Base-by-base conservation (phyloP, 805 yeast genomes). In the Candida sanyiensis region DNA sequence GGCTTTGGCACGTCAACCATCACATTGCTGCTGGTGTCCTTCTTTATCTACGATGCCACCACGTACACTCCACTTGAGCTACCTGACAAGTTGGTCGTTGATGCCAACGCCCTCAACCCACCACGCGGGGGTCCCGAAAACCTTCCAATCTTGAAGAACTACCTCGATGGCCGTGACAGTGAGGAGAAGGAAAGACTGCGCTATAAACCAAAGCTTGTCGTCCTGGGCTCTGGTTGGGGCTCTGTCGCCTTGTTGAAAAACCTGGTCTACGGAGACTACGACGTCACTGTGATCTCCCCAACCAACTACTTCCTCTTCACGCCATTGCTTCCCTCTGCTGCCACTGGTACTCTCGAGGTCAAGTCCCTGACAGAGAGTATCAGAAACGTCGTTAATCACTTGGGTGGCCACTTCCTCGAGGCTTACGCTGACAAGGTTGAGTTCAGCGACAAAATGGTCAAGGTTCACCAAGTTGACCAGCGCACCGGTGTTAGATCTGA, bases 181-280 rank as follows among this genome's bases (percentile, higher is more conserved):
- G 67, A 62, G 16, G 67, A 58, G n/a, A 72, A 70, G 47, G 70
- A 68, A 40, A 48, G 58, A n/a, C 43, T 63, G 8, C 63, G 67
- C 42, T 69, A 62, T 44, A 75, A 69, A 54, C 82, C 81, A 25
- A 69, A 70, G 43, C 59, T 80, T 37, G 83, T 80, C 4, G 65
- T 80, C 24, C 62, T 80, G 25, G 86, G 86, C 13, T 70, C 80
- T 27, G 86, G 86, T 33, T 80, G 86, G 86, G 86, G 83, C 3
- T 70, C 83, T 7, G 83, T 75, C 21, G 76, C 79, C 11, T 50
- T 78, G 8, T 62, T 80, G 47, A 75, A 73, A 51, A 61, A 63
- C 32, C 53, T 80, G 38, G 66, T 67, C 42, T 67, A 72, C 18
- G 71, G 72, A 30, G 75, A 73, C 47, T 80, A 77, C 55, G 79